These are phyloP conservation scores for Fagus crenata DNA, from an alignment of 306 rosid species.

Conservation along the genomic window DNA sequence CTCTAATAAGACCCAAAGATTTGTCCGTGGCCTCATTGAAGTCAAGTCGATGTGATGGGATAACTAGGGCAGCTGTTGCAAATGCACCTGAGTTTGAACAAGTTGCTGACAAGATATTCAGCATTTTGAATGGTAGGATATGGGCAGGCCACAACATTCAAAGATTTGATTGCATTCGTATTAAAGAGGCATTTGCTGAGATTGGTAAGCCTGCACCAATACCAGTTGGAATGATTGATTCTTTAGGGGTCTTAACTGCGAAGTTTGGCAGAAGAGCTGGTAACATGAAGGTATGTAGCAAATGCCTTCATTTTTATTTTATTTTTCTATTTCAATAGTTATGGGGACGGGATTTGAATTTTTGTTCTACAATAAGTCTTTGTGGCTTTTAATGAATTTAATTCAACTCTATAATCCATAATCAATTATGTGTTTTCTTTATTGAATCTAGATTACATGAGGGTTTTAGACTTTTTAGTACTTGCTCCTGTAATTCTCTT, in stretches of 20 bases:
- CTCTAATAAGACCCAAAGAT: conserved; percentile 68
- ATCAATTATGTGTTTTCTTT: not conserved
- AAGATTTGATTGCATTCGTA: conserved; percentile 82
- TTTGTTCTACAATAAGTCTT: not conserved
- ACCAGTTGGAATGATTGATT: conserved; percentile 73
- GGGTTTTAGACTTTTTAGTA: not conserved
- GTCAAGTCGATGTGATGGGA: conserved; percentile 73
- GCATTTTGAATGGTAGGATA: conserved; percentile 69
- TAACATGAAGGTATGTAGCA: conserved; percentile 81
- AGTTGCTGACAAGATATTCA: conserved; percentile 76
- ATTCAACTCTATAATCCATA: not conserved
- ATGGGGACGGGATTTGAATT: no score
- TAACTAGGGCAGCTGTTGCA: conserved; percentile 59
- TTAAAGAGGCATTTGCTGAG: conserved; percentile 69
- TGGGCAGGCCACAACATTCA: conserved; percentile 96
- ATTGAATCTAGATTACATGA: not conserved
- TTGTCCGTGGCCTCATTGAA: conserved; percentile 52
- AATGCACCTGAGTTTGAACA: conserved; percentile 76
- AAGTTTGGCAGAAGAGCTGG: conserved; percentile 96
- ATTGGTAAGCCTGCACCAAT: conserved; percentile 65
- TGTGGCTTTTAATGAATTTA: not conserved
- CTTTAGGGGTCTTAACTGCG: conserved; percentile 57
- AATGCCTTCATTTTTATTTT: no score
- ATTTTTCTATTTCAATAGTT: no score
- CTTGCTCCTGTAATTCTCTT: not conserved